Conservation (phyloP, 1,139 yeast species). For the Hemisphaericaspora subhashii region DNA sequence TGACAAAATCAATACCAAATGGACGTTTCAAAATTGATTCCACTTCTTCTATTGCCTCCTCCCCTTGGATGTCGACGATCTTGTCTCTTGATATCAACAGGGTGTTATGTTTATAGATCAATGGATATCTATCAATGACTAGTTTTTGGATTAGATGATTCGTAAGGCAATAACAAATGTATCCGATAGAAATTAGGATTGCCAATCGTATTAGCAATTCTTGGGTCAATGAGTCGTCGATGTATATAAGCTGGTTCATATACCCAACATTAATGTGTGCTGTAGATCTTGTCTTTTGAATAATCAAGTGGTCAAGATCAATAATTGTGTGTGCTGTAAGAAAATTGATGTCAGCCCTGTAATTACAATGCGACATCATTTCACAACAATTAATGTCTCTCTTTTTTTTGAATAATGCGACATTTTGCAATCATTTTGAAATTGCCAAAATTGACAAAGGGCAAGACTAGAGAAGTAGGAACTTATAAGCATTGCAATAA, state of each 20-base stretch:
- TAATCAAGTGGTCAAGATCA: neutral
- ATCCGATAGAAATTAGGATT: neutral
- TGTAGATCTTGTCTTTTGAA: too few relatives aligned
- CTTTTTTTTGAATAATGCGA: neutral
- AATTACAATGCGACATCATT: neutral
- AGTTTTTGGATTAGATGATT: constrained; percentile 1
- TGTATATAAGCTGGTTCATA: neutral
- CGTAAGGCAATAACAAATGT: neutral
- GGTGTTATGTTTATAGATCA: constrained; percentile 4
- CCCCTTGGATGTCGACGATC: too few relatives aligned
- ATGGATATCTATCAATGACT: constrained; percentile 10
- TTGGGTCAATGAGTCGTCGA: neutral
- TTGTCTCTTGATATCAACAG: too few relatives aligned
- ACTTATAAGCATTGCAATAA: neutral
- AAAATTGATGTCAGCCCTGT: neutral
- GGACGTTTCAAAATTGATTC: neutral
- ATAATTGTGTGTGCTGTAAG: neutral
- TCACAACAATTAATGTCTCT: neutral
- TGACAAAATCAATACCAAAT: neutral
- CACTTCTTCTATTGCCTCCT: neutral
- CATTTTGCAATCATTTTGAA: neutral
- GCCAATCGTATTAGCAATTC: neutral
- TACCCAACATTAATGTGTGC: too few relatives aligned
- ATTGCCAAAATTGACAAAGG: too few relatives aligned
- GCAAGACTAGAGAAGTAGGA: neutral